Evolutionary conservation across 306 rosid genomes (phyloP), one percentile per base, ranked within the genome.

Genomic region (Mucuna pruriens): DNA sequence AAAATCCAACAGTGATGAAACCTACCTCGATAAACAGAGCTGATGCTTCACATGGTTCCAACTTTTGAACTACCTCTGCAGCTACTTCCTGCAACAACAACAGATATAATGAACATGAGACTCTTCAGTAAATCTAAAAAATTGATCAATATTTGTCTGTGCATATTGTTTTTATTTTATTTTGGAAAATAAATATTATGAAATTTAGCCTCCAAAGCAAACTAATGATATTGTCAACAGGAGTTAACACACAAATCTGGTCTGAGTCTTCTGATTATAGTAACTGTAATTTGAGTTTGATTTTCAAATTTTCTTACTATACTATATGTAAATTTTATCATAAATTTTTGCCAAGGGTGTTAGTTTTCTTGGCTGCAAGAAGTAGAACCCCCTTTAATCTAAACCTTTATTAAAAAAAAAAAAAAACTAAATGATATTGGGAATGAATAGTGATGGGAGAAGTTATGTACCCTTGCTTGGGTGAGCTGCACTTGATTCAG

Each of bases 11-110:
- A n/a, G 19, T 15, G n/a, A 46, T 6, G 44, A 54, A 78, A 25
- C 6, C 77, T 48, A 91, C 97, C 90, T 91, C 91, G 33, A 70
- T 68, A 78, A 89, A 95, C 25, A 88, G 7, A 64, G 85, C 57
- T 22, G 94, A 83, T 48, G 92, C 94, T 81, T 89, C 92, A 51
- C 25, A 79, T 26, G 92, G 87, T 80, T 88, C 91, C 86, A 88
- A 69, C 62, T 90, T 92, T 19, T 89, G 82, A 40, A 80, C 88
- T 15, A 87, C 90, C 44, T 91, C 95, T 20, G 90, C 97, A 60
- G 97, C 98, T 45, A 87, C 87, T 89, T 89, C 97, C 97, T 95
- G 89, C 89, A 66, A 33, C 17, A 51, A 72, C 40, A 85, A 69
- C 7, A 76, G 19, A 78, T 7, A 31, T 57, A n/a, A 58, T 23